These are phyloP conservation scores for Polytrichum commune DNA, from an alignment of 225 moss, liverwort and hornwort genomes.

Conservation along the genomic window DNA sequence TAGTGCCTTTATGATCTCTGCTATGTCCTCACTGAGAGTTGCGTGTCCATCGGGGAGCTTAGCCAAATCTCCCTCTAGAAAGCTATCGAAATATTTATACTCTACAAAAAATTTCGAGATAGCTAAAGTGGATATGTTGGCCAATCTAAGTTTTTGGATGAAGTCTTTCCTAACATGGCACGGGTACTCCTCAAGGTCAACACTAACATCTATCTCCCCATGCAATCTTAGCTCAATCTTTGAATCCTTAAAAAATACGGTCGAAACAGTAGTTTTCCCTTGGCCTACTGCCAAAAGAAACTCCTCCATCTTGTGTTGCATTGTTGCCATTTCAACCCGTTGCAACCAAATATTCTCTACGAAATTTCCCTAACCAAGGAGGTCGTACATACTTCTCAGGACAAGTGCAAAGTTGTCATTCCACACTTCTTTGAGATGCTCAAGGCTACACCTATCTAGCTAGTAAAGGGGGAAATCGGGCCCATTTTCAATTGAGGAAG, in stretches of 20 bases:
- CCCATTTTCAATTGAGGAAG: background rate
- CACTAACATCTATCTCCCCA: fast-evolving
- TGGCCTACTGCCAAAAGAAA: background rate
- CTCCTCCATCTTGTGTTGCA: background rate
- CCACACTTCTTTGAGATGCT: background rate
- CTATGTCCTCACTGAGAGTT: background rate
- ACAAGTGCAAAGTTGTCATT: background rate
- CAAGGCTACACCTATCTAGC: background rate
- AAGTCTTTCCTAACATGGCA: background rate
- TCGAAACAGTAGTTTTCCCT: too few relatives aligned
- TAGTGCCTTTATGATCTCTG: background rate
- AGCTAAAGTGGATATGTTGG: background rate
- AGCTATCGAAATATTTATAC: fast-evolving
- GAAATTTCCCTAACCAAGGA: background rate
- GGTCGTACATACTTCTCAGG: background rate
- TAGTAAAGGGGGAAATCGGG: background rate
- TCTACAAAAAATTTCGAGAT: fast-evolving
- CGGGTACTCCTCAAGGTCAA: background rate
- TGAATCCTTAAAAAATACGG: fast-evolving
- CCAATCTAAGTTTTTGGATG: background rate
- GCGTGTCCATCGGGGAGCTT: too few relatives aligned
- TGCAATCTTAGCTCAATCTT: fast-evolving
- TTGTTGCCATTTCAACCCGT: background rate
- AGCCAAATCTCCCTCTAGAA: too few relatives aligned
- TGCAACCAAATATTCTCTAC: background rate